Percentiles rank a stretch among this genome's conserved stretches.
These are phyloP conservation scores for Berkeleyomyces basicola DNA, from an alignment of 2,329 filamentous ascomycete species.

Conservation along the genomic window DNA sequence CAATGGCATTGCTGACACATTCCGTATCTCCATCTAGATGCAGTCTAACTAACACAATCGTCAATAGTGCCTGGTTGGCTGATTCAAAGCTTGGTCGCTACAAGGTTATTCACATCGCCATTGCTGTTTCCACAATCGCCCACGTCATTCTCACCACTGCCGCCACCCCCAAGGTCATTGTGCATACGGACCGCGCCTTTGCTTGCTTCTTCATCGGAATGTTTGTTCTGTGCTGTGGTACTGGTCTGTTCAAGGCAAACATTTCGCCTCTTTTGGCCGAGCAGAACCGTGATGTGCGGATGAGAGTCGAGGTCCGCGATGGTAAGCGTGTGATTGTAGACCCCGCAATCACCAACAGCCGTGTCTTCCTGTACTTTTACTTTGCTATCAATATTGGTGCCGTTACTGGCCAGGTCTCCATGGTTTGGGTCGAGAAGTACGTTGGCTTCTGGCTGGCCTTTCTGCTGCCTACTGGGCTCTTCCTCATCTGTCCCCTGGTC, in stretches of 20 bases:
- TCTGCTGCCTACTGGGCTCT: conserved; percentile 49
- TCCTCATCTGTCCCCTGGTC: conserved; percentile 44
- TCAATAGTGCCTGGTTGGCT: conserved; percentile 34
- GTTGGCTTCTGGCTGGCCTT: conserved; percentile 61
- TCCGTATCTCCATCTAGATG: neutral
- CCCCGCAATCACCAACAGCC: conserved; percentile 48
- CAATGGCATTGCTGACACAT: conserved; percentile 16
- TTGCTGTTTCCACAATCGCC: conserved; percentile 46
- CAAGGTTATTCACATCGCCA: conserved; percentile 53
- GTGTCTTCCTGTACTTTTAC: conserved; percentile 50
- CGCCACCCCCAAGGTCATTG: conserved; percentile 45
- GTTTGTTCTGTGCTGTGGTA: conserved; percentile 40
- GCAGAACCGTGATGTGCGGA: conserved; percentile 44
- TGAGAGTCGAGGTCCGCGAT: conserved; percentile 36
- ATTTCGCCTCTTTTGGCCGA: conserved; percentile 57
- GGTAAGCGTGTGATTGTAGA: conserved; percentile 57
- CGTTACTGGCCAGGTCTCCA: conserved; percentile 41
- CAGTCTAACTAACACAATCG: neutral
- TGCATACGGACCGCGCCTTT: conserved; percentile 38
- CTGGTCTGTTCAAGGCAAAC: conserved; percentile 70
- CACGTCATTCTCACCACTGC: conserved; percentile 50
- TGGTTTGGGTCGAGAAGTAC: conserved; percentile 61
- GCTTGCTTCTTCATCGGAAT: conserved; percentile 54
- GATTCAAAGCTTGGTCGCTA: conserved; percentile 60
- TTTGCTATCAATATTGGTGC: conserved; percentile 48